Evolutionary conservation across 1,284 basidiomycete genomes (phyloP), one percentile per base, ranked within the genome.

Genomic region (Mycena sp.): DNA sequence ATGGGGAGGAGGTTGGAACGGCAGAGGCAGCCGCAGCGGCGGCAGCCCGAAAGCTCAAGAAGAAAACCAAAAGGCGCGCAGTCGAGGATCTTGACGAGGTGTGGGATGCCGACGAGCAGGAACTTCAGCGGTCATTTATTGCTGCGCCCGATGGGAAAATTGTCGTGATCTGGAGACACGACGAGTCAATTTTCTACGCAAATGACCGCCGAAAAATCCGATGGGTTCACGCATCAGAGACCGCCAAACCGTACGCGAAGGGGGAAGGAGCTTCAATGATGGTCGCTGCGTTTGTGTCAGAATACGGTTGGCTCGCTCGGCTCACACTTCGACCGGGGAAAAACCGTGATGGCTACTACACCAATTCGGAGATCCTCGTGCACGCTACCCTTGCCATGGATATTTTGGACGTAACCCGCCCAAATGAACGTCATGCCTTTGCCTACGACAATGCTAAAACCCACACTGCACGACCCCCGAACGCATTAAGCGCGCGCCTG

Each of bases 171-270:
- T 74, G 70, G 71, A 66, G 64, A 57, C 73, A 75, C 43, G 63
- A 75, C 58, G 71, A 76, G 51, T 76, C 72, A 25, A 76, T 68
- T 3, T 78, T 75, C 61, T 78, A 76, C 69, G 73, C 70, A 28
- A 58, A 78, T 66, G 72, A 78, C 58, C 68, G 67, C 1, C 57
- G 60, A 0, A 68, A 67, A 25, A 23, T 62, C 12, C 16, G 56
- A 19, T 77, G 76, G 76, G 57, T 71, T 17, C 65, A 72, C 32
- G 29, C 46, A 4, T 35, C 37, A 7, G 61, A 62, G 29, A 61
- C 30, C 11, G 60, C 70, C 12, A 50, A 49, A 12, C 71, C 72
- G 25, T 59, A 69, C n/a, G 57, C 64, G n/a, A 77, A 77, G 53
- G 74, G 75, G 21, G 72, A 77, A 30, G 76, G 73, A 7, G 30